Percentiles rank a stretch among this genome's conserved stretches.
These are phyloP conservation scores for Cytospora piceicola DNA, from an alignment of 2,329 filamentous ascomycete species.

Conservation along the genomic window DNA sequence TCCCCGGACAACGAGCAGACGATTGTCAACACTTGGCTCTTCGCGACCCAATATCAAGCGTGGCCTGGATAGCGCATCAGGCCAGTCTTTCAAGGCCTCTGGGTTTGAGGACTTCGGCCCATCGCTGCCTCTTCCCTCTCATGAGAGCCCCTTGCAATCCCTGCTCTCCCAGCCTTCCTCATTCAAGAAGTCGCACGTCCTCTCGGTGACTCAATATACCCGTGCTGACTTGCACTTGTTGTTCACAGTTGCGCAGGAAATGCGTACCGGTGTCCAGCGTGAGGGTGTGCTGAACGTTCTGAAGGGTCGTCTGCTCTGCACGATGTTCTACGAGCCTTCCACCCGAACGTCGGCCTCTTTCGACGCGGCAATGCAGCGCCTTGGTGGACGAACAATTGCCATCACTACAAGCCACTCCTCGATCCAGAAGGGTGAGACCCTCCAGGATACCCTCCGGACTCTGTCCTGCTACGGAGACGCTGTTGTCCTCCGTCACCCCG, in stretches of 20 bases:
- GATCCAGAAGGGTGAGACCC: slow-evolving; percentile 89
- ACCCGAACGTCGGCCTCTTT: slow-evolving; percentile 95
- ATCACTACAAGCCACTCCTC: slow-evolving; percentile 85
- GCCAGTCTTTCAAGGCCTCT: slow-evolving; percentile 35
- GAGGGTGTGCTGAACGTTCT: slow-evolving; percentile 88
- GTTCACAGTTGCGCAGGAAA: slow-evolving; percentile 96
- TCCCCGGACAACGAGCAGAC: slow-evolving; percentile 36
- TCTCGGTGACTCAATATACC: slow-evolving; percentile 90
- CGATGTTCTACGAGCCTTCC: slow-evolving; percentile 97
- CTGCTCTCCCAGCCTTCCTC: slow-evolving; percentile 75
- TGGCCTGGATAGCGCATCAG: slow-evolving; percentile 41
- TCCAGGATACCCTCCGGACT: slow-evolving; percentile 92
- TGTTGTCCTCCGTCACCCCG: slow-evolving; percentile 92
- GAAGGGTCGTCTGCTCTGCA: slow-evolving; percentile 83
- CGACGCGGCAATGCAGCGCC: slow-evolving; percentile 96
- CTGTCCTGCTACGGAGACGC: slow-evolving; percentile 94
- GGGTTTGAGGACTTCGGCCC: slow-evolving; percentile 52
- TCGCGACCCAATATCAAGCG: slow-evolving; percentile 42
- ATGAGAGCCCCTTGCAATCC: slow-evolving; percentile 67
- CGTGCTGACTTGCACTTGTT: slow-evolving; percentile 87
- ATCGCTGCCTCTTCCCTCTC: slow-evolving; percentile 51
- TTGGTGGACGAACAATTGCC: slow-evolving; percentile 83
- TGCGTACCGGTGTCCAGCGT: slow-evolving; percentile 92
- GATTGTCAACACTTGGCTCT: slow-evolving; percentile 41
- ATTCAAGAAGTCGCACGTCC: slow-evolving; percentile 87